phyloP scores from a whole-genome alignment of 2,329 filamentous ascomycete species.

The Aureobasidium sp. region DNA sequence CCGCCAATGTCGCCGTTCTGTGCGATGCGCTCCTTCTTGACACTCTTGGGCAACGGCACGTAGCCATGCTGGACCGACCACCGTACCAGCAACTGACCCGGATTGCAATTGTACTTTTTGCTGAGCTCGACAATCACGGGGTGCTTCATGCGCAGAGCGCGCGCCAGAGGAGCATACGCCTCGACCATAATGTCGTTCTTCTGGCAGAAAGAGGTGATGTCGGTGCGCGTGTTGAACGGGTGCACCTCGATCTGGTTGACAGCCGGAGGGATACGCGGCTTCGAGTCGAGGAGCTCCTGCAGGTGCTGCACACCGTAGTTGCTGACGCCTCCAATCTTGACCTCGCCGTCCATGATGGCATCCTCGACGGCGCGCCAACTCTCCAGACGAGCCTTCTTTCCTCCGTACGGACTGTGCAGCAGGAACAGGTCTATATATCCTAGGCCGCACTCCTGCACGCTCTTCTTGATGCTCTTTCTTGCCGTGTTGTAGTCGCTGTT shows the following conservation, averaged over 20 bases:
- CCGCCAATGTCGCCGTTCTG: conserved; percentile 57
- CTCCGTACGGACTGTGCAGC: conserved; percentile 72
- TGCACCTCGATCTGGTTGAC: conserved; percentile 80
- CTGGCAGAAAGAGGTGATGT: conserved; percentile 60
- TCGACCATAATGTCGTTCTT: conserved; percentile 63
- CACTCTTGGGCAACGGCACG: conserved; percentile 68
- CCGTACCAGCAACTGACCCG: conserved; percentile 67
- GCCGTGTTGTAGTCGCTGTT: conserved; percentile 63
- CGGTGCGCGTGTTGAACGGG: conserved; percentile 68
- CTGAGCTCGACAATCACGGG: conserved; percentile 55
- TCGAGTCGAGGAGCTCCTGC: conserved; percentile 59
- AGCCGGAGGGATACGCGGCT: conserved; percentile 56
- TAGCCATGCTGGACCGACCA: conserved; percentile 73
- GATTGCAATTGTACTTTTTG: conserved; percentile 61
- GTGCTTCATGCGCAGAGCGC: conserved; percentile 63
- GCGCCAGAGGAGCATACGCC: conserved; percentile 72
- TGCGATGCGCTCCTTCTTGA: conserved; percentile 53
- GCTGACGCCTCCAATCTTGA: conserved; percentile 65
- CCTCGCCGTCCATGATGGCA: conserved; percentile 63
- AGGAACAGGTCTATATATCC: conserved; percentile 76
- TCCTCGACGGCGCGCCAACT: conserved; percentile 74
- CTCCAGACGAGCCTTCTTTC: conserved; percentile 57
- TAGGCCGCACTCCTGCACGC: conserved; percentile 57
- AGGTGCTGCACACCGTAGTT: conserved; percentile 70
- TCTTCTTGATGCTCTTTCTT: conserved; percentile 57